Evolutionary conservation across 371 early-diverging fungal genomes (phyloP).

Genomic region (Saksenaea oblongispora): DNA sequence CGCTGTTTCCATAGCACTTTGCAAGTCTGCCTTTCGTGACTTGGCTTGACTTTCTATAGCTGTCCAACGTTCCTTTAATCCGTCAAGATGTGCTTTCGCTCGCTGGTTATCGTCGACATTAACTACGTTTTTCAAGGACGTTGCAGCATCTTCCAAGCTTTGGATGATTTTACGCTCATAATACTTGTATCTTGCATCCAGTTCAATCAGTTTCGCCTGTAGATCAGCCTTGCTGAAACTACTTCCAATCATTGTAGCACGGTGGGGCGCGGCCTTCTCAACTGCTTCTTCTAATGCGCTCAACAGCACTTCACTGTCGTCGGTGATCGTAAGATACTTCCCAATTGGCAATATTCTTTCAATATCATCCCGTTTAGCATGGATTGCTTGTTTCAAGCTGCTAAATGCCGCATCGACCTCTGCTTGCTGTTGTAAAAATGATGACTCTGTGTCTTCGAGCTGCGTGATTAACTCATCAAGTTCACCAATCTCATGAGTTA

Average conservation of each 20-base stretch:
- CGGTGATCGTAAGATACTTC: constrained; percentile 27
- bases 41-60: constrained; percentile 28
- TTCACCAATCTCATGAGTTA: neutral
- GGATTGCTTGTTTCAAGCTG: constrained; percentile 14
- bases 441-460: constrained; percentile 14
- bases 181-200: constrained; percentile 58
- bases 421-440: constrained; percentile 19
- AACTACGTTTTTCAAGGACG: constrained; percentile 5
- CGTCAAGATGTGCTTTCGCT: constrained; percentile 13
- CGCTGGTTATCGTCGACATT: neutral
- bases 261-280: constrained; percentile 22
- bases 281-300: constrained; percentile 45
- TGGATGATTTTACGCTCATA: constrained; percentile 48
- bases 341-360: constrained; percentile 26
- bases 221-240: constrained; percentile 45
- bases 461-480: constrained; percentile 14
- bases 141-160: constrained; percentile 38
- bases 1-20: constrained; percentile 26
- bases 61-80: constrained; percentile 24
- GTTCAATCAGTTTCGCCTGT: constrained; percentile 52
- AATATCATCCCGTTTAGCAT: constrained; percentile 26
- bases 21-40: constrained; percentile 32
- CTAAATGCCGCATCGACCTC: constrained; percentile 19
- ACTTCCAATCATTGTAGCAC: constrained; percentile 20
- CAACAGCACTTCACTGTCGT: constrained; percentile 43